A percentile compares a stretch with the other conserved stretches of the same genome.
phyloP scores from a whole-genome alignment of 371 early-diverging fungal species.

The Mortierella sp. region DNA sequence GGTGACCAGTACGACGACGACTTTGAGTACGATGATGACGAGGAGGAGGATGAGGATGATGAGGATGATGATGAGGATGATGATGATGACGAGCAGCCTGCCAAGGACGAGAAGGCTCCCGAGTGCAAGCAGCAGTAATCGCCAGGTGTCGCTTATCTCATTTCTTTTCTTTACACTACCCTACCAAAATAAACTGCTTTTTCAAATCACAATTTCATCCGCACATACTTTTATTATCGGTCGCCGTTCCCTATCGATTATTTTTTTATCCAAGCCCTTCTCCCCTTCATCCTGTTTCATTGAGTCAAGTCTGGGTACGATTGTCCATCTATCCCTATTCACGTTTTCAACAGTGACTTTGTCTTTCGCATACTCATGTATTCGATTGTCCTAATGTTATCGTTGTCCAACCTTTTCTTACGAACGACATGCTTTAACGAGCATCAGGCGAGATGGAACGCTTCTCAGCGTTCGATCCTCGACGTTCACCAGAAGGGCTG shows the following conservation, averaged over 20 bases:
- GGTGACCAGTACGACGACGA: conserved; percentile 80
- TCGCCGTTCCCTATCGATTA: not conserved
- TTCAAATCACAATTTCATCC: not conserved
- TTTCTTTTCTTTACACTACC: not conserved
- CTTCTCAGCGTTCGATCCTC: conserved; percentile 20
- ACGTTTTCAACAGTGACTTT: not conserved
- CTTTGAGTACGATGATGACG: conserved; percentile 61
- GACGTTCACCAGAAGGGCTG: conserved; percentile 15
- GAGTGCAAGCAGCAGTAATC: conserved; percentile 72
- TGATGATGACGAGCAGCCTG: conserved; percentile 68
- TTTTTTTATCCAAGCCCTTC: not conserved
- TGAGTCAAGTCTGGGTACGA: not conserved
- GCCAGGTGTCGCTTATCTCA: not conserved
- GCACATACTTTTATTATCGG: not conserved
- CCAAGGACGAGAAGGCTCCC: conserved; percentile 71
- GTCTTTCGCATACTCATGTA: not conserved
- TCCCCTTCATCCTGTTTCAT: conserved; percentile 1
- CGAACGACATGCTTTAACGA: conserved; percentile 4
- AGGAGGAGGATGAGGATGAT: conserved; percentile 77
- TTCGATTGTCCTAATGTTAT: not conserved
- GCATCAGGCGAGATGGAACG: conserved; percentile 11
- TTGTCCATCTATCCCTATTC: conserved; percentile 2
- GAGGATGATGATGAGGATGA: conserved; percentile 79
- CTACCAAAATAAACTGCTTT: not conserved
- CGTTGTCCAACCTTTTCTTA: not conserved